Base-by-base conservation (phyloP, 306 rosid species). In the Rosa rugosa region DNA sequence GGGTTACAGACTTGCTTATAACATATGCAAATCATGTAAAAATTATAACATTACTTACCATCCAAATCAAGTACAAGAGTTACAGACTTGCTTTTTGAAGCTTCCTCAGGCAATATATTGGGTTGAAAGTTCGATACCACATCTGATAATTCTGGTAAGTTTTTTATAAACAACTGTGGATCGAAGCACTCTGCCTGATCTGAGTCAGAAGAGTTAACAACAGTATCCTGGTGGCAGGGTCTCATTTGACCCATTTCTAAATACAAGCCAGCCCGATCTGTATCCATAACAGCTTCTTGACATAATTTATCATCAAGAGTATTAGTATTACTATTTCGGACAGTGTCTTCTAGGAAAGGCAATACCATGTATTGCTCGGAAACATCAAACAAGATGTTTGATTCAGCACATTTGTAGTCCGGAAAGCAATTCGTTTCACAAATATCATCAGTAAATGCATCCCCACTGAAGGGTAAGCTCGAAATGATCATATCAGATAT, bases 31-130 rank as follows among this genome's bases (percentile, higher is more conserved):
- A 27, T 27, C 31, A 27, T 27, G 31, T 27, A 27, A 27, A 27
- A 27, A 27, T 27, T 22, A 56, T 38, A 10, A 14, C 62, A 47
- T 16, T 41, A 54, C 86, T 86, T 93, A 95, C 99, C 99, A 85
- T 95, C 99, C 90, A 95, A 88, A 90, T 95, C 99, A 83, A 95
- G 99, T 66, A 89, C 98, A 65, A 95, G 85, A 54, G 98, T 95
- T 53, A 90, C 88, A 71, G 86, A 76, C 81, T 91, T 95, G 82
- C 85, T 81, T 81, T 86, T 89, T 64, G 78, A 78, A 88, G 85
- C 72, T 76, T 89, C 92, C 83, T 81, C 84, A 2, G 97, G 92
- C 79, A 80, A 57, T 45, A 77, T 76, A 67, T 81, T 80, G 47
- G 83, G 84, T 78, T 90, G 90, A 81, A 80, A 92, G 80, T 84